Evolutionary conservation across 73 alveolate genomes (phyloP).

Genomic region (Paramecium tetraurelia): DNA sequence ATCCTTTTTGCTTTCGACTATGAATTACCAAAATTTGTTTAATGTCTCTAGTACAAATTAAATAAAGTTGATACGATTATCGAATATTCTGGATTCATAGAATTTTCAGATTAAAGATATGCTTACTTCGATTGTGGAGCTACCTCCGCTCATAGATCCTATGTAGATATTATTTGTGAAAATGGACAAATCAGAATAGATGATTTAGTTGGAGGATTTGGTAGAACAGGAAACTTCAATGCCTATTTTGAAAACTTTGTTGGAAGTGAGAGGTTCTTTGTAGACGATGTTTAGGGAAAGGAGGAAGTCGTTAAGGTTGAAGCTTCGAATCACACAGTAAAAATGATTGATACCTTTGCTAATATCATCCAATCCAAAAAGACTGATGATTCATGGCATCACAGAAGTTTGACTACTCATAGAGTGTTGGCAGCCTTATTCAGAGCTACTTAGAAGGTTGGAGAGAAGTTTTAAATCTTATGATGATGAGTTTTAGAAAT

Average conservation of each 20-base stretch:
- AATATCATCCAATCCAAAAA: slow-evolving; percentile 23
- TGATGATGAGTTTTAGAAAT: background rate
- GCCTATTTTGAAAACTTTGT: slow-evolving; percentile 68
- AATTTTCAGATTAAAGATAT: slow-evolving; percentile 63
- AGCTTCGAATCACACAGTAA: slow-evolving; percentile 61
- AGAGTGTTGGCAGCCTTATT: slow-evolving; percentile 62
- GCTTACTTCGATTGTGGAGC: slow-evolving; percentile 72
- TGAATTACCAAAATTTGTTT: slow-evolving; percentile 62
- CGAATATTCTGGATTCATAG: slow-evolving; percentile 62
- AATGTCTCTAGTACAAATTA: slow-evolving; percentile 54
- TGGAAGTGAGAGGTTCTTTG: slow-evolving; percentile 65
- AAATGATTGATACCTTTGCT: slow-evolving; percentile 63
- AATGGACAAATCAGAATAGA: slow-evolving; percentile 63
- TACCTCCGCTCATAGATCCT: slow-evolving; percentile 65
- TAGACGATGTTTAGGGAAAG: slow-evolving; percentile 69
- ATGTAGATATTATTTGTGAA: slow-evolving; percentile 62
- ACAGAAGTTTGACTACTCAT: slow-evolving; percentile 49
- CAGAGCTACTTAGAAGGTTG: background rate
- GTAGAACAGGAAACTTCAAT: slow-evolving; percentile 66
- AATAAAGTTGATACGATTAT: slow-evolving; percentile 73
- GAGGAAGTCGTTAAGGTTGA: slow-evolving; percentile 62
- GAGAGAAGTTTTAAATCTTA: background rate
- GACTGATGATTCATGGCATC: slow-evolving; percentile 60
- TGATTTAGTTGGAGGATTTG: slow-evolving; percentile 71
- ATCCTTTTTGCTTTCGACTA: slow-evolving; percentile 67